Evolutionary conservation across 805 yeast genomes (phyloP).

Genomic region (Kodamaea laetipori): DNA sequence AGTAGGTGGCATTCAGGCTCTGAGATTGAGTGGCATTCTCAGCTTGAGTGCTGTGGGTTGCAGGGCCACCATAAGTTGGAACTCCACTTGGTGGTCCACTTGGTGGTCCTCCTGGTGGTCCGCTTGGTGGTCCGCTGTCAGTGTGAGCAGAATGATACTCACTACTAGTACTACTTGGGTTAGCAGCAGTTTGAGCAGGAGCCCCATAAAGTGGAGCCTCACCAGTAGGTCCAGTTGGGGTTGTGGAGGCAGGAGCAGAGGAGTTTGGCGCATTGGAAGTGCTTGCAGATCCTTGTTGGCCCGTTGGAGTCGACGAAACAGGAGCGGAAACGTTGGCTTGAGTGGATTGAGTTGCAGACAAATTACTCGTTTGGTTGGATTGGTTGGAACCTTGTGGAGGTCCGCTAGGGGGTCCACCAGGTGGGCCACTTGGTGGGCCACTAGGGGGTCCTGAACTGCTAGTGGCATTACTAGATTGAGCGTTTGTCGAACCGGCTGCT

Average conservation of each 20-base stretch:
- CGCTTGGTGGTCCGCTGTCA: no score
- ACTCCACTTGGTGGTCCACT: conserved; percentile 2
- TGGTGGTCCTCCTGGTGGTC: not conserved
- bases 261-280: no score
- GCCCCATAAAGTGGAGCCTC: not conserved
- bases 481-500: no score
- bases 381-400: no score
- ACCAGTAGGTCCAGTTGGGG: conserved; percentile 4
- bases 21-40: no score
- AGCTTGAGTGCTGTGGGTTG: no score
- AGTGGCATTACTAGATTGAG: not conserved
- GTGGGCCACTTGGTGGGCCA: conserved; percentile 2
- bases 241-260: not conserved
- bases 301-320: no score
- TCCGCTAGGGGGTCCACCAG: not conserved
- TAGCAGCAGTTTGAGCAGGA: not conserved
- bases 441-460: not conserved
- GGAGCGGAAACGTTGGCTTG: no score
- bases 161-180: not conserved
- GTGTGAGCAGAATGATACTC: not conserved
- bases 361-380: no score
- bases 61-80: not conserved
- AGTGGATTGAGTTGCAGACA: no score
- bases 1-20: no score
- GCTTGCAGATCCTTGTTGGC: no score